These are phyloP conservation scores for Sarocladium strictum DNA, from an alignment of 2,329 filamentous ascomycete genomes.

Conservation along the genomic window DNA sequence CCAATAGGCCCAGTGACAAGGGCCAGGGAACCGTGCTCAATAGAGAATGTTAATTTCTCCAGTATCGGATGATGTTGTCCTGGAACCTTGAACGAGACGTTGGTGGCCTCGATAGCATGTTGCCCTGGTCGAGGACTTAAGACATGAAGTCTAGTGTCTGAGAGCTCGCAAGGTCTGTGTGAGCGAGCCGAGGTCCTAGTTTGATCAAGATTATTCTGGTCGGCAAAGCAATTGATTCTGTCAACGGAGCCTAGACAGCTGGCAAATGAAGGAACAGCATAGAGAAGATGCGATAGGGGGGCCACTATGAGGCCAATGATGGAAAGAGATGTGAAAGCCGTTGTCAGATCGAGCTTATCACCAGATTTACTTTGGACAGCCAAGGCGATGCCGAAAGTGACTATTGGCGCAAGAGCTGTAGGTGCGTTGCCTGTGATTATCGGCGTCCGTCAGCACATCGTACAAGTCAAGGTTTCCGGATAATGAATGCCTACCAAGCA, in stretches of 20 bases:
- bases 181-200: background rate
- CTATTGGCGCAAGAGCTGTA: background rate
- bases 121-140: background rate
- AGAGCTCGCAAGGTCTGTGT: background rate
- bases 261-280: background rate
- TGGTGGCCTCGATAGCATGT: background rate
- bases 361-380: conserved; percentile 16
- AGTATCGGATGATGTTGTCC: background rate
- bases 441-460: background rate
- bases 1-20: conserved; percentile 17
- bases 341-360: conserved; percentile 22
- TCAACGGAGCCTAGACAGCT: background rate
- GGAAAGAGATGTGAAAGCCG: conserved; percentile 30
- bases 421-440: background rate
- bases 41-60: background rate
- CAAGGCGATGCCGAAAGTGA: background rate
- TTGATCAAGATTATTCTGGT: background rate
- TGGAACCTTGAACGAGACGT: background rate
- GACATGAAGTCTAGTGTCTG: background rate
- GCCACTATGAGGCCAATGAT: conserved; percentile 26
- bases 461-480: background rate
- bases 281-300: conserved; percentile 14
- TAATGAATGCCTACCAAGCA: conserved; percentile 19
- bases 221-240: background rate
- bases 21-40: background rate